Percentiles rank a stretch among this genome's conserved stretches.
Conservation (phyloP, 2,329 filamentous ascomycete genomes). For the Lecanicillium sp. region DNA sequence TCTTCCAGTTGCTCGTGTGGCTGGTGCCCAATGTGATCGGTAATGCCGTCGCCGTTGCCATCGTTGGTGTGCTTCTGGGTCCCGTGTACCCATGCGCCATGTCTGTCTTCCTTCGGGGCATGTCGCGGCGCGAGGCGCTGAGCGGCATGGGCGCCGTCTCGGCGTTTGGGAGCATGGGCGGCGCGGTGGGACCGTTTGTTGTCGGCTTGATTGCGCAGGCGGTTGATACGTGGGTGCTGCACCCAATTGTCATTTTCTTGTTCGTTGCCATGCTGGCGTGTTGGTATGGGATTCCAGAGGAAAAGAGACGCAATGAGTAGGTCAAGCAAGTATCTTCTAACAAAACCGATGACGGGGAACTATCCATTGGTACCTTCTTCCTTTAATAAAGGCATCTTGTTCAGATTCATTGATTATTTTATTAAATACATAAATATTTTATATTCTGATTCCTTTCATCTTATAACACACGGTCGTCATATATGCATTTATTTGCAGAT, state of each 20-base stretch:
- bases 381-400: neutral
- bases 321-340: neutral
- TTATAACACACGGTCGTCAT: too few species aligned
- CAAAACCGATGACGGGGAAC: neutral
- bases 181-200: constrained; percentile 59
- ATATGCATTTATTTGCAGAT: constrained; percentile 23
- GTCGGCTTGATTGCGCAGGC: constrained; percentile 59
- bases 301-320: constrained; percentile 54
- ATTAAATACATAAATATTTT: neutral
- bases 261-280: constrained; percentile 60
- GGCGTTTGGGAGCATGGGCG: constrained; percentile 63
- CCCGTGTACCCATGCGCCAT: constrained; percentile 73
- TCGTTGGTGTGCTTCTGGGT: constrained; percentile 70
- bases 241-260: constrained; percentile 60
- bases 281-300: constrained; percentile 55
- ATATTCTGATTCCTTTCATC: neutral
- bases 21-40: constrained; percentile 68
- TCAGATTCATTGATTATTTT: neutral
- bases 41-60: constrained; percentile 58
- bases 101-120: constrained; percentile 54
- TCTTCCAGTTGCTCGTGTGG: constrained; percentile 75
- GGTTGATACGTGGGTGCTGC: constrained; percentile 57
- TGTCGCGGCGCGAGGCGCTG: constrained; percentile 55
- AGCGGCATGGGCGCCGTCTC: constrained; percentile 62
- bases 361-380: neutral